Conservation (phyloP, 805 yeast genomes). For the Saccharomyces paradoxus region DNA sequence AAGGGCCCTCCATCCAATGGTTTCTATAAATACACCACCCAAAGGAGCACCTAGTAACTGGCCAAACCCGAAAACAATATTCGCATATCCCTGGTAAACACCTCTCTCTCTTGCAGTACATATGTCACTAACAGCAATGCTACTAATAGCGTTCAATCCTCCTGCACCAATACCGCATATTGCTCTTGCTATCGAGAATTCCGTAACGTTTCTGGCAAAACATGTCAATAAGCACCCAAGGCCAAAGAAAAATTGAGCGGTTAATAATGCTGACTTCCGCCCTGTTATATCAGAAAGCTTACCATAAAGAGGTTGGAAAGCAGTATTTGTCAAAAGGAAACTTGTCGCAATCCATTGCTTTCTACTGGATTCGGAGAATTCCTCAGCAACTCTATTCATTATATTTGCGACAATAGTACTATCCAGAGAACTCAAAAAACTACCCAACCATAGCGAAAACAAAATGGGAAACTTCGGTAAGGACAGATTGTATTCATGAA, state of each 20-base stretch:
- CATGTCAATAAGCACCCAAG: conserved; percentile 41
- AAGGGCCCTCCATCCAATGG: conserved; percentile 58
- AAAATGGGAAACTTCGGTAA: conserved; percentile 28
- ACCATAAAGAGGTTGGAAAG: conserved; percentile 62
- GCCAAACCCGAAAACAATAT: conserved; percentile 67
- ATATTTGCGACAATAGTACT: conserved; percentile 42
- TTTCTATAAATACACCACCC: conserved; percentile 53
- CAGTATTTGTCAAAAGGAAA: conserved; percentile 53
- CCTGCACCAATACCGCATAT: conserved; percentile 90
- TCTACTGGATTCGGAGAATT: conserved; percentile 40
- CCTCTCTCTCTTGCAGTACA: conserved; percentile 73
- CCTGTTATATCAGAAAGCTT: conserved; percentile 51
- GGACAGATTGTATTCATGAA: conserved; percentile 20
- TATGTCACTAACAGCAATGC: conserved; percentile 69
- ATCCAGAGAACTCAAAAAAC: conserved; percentile 40
- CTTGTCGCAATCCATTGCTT: conserved; percentile 64
- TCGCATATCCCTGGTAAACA: conserved; percentile 73
- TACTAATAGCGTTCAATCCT: conserved; percentile 66
- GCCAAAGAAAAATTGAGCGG: conserved; percentile 37
- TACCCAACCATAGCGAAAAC: conserved; percentile 39
- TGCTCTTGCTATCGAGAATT: conserved; percentile 49
- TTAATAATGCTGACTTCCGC: conserved; percentile 36
- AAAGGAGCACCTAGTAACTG: conserved; percentile 61
- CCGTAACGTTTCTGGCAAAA: conserved; percentile 25
- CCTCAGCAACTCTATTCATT: conserved; percentile 40